Evolutionary conservation across 2,329 filamentous ascomycete species (phyloP).

Genomic region (Colletotrichum endophyticum): DNA sequence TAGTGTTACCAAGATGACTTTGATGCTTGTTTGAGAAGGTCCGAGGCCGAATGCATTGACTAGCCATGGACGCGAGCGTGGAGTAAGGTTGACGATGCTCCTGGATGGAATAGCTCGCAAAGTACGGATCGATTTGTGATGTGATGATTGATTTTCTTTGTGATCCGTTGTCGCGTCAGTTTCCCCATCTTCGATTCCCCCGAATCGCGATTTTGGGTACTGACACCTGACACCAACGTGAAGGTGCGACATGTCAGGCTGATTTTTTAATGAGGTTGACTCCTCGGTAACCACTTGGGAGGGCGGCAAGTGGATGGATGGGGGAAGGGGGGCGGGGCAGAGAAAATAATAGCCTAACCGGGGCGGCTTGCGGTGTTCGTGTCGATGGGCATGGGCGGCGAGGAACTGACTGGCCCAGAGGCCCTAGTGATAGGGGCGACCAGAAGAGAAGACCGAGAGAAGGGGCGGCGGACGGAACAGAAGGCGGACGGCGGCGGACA

Average conservation of each 20-base stretch:
- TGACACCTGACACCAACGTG: conserved; percentile 1
- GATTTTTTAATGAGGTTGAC: not conserved
- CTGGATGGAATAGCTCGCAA: not conserved
- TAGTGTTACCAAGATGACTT: too few relatives aligned
- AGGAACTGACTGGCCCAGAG: not conserved
- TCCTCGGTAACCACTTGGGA: not conserved
- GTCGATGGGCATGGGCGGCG: not conserved
- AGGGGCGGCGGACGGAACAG: too few relatives aligned
- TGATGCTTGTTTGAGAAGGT: too few relatives aligned
- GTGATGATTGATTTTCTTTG: not conserved
- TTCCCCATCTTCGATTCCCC: not conserved
- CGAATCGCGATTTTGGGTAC: not conserved
- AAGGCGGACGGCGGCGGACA: not conserved
- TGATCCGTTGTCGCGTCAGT: not conserved
- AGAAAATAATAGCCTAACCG: not conserved
- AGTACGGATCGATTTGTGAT: not conserved
- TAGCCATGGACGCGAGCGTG: not conserved
- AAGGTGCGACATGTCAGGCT: conserved; percentile 1
- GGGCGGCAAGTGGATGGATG: too few relatives aligned
- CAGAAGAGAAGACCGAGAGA: not conserved
- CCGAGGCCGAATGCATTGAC: too few relatives aligned
- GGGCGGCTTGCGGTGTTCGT: not conserved
- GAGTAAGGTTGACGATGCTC: not conserved
- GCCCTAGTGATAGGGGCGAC: not conserved
- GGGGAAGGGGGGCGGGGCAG: not conserved